phyloP scores from a whole-genome alignment of 257 asterid species.

The Plectranthus barbatus region DNA sequence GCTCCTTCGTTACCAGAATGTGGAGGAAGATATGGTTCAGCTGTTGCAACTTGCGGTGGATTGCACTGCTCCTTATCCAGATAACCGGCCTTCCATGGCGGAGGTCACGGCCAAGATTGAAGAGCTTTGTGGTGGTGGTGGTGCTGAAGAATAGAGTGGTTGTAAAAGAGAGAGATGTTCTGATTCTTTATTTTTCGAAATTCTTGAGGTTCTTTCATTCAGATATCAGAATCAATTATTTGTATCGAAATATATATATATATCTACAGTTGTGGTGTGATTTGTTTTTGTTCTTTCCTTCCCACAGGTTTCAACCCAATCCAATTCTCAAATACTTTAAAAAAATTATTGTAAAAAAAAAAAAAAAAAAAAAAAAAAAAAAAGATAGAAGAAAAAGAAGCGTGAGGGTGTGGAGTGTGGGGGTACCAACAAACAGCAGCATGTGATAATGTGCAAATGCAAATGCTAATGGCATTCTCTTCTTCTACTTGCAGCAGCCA shows the following conservation, averaged over 20 bases:
- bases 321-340: too few relatives aligned
- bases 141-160: neutral
- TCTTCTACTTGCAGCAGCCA: neutral
- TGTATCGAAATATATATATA: neutral
- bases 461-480: too few relatives aligned
- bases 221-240: conserved; percentile 12
- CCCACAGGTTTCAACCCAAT: too few relatives aligned
- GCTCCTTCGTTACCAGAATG: conserved; percentile 31
- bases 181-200: neutral
- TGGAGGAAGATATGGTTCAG: conserved; percentile 44
- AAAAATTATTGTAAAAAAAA: too few relatives aligned
- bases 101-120: conserved; percentile 23
- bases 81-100: conserved; percentile 38
- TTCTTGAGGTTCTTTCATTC: conserved; percentile 24
- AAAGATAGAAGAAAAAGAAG: too few relatives aligned
- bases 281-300: neutral
- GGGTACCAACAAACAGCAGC: neutral
- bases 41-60: conserved; percentile 34
- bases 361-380: too few relatives aligned
- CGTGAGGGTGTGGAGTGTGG: neutral
- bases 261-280: conserved; percentile 2
- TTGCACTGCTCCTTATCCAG: conserved; percentile 31
- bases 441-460: neutral
- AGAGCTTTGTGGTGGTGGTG: conserved; percentile 19
- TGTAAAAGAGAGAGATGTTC: too few relatives aligned